A percentile compares a stretch with the other conserved stretches of the same genome.
Evolutionary conservation across 805 yeast species (phyloP).

Genomic region (Metschnikowia lachancei): DNA sequence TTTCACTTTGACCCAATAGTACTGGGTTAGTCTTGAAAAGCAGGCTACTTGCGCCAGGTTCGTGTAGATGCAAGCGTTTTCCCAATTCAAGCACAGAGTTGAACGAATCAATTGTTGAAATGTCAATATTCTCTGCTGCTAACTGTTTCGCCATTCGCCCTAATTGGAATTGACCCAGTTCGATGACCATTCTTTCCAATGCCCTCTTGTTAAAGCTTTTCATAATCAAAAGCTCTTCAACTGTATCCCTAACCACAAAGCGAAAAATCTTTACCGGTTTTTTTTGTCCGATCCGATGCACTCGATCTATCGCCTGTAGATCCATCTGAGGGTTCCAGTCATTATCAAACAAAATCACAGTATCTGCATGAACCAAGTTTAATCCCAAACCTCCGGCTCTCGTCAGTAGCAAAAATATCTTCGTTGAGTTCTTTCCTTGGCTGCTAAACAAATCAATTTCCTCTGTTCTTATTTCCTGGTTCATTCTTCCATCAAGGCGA

Average conservation of each 20-base stretch:
- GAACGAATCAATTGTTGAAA: constrained; percentile 12
- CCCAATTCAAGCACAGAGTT: constrained; percentile 7
- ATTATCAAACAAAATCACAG: constrained; percentile 84
- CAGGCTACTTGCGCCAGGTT: constrained; percentile 7
- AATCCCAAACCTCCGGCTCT: constrained; percentile 95
- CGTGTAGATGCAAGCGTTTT: constrained; percentile 15
- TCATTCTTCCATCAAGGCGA: constrained; percentile 74
- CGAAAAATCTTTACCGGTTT: constrained; percentile 82
- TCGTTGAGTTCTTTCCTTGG: constrained; percentile 21
- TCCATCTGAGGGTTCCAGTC: constrained; percentile 99
- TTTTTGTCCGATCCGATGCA: constrained; percentile 88
- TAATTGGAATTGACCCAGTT: constrained; percentile 34
- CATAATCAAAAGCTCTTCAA: constrained; percentile 78
- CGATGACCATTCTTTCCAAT: constrained; percentile 66
- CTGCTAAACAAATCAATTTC: constrained; percentile 54
- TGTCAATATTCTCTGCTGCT: constrained; percentile 19
- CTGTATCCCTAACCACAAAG: constrained; percentile 70
- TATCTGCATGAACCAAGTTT: constrained; percentile 81
- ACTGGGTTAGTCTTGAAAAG: constrained; percentile 6
- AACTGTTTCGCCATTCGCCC: constrained; percentile 27
- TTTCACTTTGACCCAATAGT: constrained; percentile 7
- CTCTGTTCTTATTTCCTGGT: constrained; percentile 62
- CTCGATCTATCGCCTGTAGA: constrained; percentile 93
- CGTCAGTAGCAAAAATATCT: constrained; percentile 75
- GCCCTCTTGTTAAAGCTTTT: constrained; percentile 78